Percentiles rank a stretch among this genome's conserved stretches.
These are phyloP conservation scores for Colletotrichum eremochloae DNA, from an alignment of 2,329 filamentous ascomycete genomes.

Conservation along the genomic window DNA sequence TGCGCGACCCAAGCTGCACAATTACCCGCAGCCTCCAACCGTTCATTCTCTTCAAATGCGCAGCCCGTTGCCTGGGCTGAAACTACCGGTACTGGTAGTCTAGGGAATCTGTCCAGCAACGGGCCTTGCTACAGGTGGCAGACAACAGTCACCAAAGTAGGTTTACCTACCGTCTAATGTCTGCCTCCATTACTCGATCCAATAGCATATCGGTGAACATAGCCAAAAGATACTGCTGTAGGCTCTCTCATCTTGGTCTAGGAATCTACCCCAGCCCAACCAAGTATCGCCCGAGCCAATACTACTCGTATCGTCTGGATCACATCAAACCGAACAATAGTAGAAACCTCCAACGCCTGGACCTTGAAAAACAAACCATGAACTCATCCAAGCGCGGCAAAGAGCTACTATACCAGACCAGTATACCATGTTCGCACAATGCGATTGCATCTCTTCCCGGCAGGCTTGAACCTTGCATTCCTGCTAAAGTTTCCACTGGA, in stretches of 20 bases:
- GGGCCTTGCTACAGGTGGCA: too few species aligned
- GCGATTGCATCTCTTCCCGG: not conserved
- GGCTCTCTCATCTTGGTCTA: too few species aligned
- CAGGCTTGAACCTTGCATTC: too few species aligned
- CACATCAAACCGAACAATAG: not conserved
- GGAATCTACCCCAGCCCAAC: too few species aligned
- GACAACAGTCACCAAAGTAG: too few species aligned
- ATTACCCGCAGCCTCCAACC: not conserved
- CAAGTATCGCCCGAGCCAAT: not conserved
- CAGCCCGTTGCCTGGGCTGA: not conserved
- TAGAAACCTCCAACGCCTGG: not conserved
- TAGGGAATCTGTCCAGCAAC: too few species aligned
- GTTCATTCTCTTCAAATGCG: not conserved
- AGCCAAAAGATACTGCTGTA: too few species aligned
- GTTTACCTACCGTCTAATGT: too few species aligned
- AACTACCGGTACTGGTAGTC: too few species aligned
- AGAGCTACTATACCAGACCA: not conserved
- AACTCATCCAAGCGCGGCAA: not conserved
- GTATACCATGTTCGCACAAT: not conserved
- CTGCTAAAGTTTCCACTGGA: too few species aligned
- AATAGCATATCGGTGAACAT: too few species aligned
- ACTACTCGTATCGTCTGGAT: not conserved
- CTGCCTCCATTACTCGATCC: too few species aligned
- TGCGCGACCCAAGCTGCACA: not conserved
- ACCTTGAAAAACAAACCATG: not conserved